Conservation (phyloP, 202 grass and related monocot genomes). For the Panicum hallii region DNA sequence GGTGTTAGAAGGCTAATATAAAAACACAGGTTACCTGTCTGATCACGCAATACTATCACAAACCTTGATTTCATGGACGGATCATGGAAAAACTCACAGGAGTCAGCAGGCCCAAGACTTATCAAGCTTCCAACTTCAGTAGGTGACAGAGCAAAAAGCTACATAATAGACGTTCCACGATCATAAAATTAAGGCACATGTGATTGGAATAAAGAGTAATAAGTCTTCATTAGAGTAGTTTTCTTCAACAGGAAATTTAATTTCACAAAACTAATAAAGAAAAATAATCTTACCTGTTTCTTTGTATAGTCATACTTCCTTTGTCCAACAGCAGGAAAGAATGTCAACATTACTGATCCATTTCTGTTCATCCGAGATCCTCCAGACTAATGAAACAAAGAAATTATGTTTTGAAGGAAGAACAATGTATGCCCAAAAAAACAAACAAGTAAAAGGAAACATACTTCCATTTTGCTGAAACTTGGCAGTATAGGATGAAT, state of each 20-base stretch:
- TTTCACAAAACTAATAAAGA: background rate
- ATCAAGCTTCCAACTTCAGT: conserved; percentile 92
- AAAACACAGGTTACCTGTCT: conserved; percentile 15
- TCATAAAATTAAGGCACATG: conserved; percentile 20
- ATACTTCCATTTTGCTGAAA: conserved; percentile 71
- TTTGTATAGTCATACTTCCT: conserved; percentile 90
- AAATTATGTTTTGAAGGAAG: conserved; percentile 19
- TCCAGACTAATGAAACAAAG: conserved; percentile 59
- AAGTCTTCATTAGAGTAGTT: conserved; percentile 1
- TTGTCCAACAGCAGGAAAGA: conserved; percentile 77
- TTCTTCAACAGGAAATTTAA: conserved; percentile 20
- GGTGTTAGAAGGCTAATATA: conserved; percentile 29
- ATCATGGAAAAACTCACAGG: conserved; percentile 97
- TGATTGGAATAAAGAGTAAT: conserved; percentile 1
- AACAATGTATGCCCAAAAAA: conserved; percentile 24
- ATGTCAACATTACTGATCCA: conserved; percentile 79
- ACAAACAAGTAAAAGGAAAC: conserved; percentile 38
- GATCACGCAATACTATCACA: conserved; percentile 7
- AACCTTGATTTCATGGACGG: conserved; percentile 99
- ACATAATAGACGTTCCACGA: conserved; percentile 34
- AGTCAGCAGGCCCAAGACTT: conserved; percentile 86
- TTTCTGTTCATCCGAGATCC: conserved; percentile 65
- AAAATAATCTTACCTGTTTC: conserved; percentile 71
- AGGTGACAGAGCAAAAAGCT: conserved; percentile 87
- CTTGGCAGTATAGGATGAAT: conserved; percentile 71